These are phyloP conservation scores for Xylariaceae sp. DNA, from an alignment of 2,329 filamentous ascomycete species.

Conservation along the genomic window DNA sequence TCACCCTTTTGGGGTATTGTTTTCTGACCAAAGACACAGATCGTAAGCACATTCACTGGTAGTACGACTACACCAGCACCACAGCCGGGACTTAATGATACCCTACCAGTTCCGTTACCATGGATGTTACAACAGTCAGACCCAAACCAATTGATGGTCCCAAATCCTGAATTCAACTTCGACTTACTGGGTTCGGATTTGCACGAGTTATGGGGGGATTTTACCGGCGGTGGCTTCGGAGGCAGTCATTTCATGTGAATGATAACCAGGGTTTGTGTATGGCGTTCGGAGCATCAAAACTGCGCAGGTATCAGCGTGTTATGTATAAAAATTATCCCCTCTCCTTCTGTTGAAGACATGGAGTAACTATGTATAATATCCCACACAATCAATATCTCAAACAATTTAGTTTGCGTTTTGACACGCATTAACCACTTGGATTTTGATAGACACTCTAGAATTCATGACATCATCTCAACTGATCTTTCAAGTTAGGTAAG, in stretches of 20 bases:
- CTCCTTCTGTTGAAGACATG: slow-evolving; percentile 5
- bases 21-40: slow-evolving; percentile 34
- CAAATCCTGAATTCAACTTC: slow-evolving; percentile 52
- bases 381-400: too few species aligned
- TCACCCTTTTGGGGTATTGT: neutral
- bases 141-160: slow-evolving; percentile 32
- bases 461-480: too few species aligned
- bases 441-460: too few species aligned
- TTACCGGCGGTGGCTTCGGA: slow-evolving; percentile 19
- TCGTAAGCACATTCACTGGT: slow-evolving; percentile 40
- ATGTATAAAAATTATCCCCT: slow-evolving; percentile 2
- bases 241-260: neutral
- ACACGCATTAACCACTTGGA: too few species aligned
- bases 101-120: slow-evolving; percentile 28
- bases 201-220: slow-evolving; percentile 53
- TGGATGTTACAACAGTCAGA: slow-evolving; percentile 31
- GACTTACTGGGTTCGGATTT: slow-evolving; percentile 51
- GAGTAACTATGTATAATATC: slow-evolving; percentile 10
- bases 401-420: too few species aligned
- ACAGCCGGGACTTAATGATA: slow-evolving; percentile 24
- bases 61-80: slow-evolving; percentile 18
- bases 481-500: too few species aligned
- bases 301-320: too few species aligned
- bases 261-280: neutral
- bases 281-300: too few species aligned